These are phyloP conservation scores for Lantana camara DNA, from an alignment of 257 asterid species.

Conservation along the genomic window DNA sequence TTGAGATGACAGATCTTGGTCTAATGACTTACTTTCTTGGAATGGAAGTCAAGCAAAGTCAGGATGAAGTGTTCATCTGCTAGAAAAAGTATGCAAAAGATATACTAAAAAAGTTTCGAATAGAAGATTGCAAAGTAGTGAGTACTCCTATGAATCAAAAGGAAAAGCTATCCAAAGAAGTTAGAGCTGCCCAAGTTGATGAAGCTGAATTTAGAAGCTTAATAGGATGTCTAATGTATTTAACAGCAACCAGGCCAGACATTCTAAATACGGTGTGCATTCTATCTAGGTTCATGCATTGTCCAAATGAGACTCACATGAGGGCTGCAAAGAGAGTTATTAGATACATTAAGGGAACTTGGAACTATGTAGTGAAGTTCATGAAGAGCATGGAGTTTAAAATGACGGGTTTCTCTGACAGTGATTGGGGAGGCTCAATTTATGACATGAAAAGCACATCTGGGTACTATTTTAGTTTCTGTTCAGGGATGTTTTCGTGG, in stretches of 20 bases:
- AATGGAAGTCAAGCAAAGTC: background rate
- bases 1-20: background rate
- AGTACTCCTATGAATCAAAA: background rate
- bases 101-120: background rate
- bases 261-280: slow-evolving; percentile 2
- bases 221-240: slow-evolving; percentile 18
- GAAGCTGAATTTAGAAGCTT: slow-evolving; percentile 1
- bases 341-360: background rate
- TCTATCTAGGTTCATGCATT: slow-evolving; percentile 12
- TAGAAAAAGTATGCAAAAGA: background rate
- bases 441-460: background rate
- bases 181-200: too few relatives aligned
- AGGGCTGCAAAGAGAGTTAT: background rate
- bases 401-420: too few relatives aligned
- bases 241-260: slow-evolving; percentile 21
- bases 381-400: too few relatives aligned
- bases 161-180: too few relatives aligned
- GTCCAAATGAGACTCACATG: background rate
- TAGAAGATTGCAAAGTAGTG: background rate
- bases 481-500: too few relatives aligned
- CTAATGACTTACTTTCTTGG: background rate
- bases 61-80: background rate
- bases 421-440: background rate
- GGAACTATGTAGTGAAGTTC: slow-evolving; percentile 14
- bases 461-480: too few relatives aligned